A percentile compares a stretch with the other conserved stretches of the same genome.
Conservation (phyloP, 306 rosid species). For the Aeschynomene evenia region DNA sequence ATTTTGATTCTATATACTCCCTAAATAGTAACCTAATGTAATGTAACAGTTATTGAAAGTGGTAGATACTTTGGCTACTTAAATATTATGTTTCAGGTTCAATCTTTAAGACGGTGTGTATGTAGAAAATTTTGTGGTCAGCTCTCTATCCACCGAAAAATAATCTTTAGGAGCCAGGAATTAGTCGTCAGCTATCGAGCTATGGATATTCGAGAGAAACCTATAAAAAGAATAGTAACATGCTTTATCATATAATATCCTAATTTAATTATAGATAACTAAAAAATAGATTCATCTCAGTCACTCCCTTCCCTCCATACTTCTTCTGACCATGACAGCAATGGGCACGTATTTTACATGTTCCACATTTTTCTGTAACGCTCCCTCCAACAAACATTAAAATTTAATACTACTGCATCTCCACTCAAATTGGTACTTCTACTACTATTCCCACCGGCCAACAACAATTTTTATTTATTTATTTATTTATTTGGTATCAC, state of each 20-base stretch:
- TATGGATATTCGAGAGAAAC: no score
- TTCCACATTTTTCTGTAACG: slow-evolving; percentile 6
- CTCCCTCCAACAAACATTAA: neutral
- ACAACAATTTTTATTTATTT: no score
- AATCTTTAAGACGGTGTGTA: no score
- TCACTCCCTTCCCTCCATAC: neutral
- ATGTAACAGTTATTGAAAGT: no score
- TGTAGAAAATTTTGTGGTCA: no score
- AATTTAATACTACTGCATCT: neutral
- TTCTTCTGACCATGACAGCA: slow-evolving; percentile 1
- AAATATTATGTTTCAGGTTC: no score
- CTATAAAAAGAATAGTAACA: neutral
- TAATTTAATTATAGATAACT: neutral
- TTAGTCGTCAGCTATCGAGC: no score
- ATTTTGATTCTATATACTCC: neutral
- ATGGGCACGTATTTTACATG: slow-evolving; percentile 2
- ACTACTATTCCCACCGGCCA: neutral
- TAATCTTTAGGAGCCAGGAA: no score
- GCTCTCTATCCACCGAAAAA: no score
- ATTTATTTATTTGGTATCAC: neutral
- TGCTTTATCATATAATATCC: neutral
- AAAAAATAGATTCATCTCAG: no score
- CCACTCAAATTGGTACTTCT: neutral
- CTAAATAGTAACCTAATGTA: no score
- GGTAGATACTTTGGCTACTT: no score